Evolutionary conservation across 2,329 filamentous ascomycete species (phyloP).

Genomic region (Arthrocladium fulminans): DNA sequence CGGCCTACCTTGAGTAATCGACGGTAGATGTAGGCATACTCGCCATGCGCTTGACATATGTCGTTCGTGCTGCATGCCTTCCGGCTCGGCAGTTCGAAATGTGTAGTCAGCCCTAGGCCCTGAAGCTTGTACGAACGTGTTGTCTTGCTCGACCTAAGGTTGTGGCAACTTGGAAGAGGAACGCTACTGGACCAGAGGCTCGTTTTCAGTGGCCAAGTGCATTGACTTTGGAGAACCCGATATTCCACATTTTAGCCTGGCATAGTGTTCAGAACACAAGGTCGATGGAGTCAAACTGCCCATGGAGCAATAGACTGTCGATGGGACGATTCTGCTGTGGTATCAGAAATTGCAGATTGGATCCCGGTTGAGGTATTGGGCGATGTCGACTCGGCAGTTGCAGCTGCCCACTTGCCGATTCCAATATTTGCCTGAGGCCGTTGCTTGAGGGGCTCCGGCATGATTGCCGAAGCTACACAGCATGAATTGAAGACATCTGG

Average conservation of each 20-base stretch:
- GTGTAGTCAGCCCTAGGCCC: neutral
- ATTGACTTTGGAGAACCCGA: too few species aligned
- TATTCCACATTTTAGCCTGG: too few species aligned
- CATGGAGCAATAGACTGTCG: neutral
- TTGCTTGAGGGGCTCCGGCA: too few species aligned
- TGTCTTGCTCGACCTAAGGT: too few species aligned
- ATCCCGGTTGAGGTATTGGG: neutral
- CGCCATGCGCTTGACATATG: neutral
- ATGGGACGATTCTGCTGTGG: neutral
- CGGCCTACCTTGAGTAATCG: neutral
- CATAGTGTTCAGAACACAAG: too few species aligned
- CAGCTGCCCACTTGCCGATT: neutral
- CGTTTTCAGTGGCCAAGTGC: neutral
- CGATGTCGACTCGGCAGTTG: neutral
- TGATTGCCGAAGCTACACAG: too few species aligned
- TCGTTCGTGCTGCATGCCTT: neutral
- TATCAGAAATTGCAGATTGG: neutral
- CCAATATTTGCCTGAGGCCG: neutral
- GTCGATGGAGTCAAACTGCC: too few species aligned
- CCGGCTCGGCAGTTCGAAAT: neutral
- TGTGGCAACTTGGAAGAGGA: too few species aligned
- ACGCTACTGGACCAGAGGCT: neutral
- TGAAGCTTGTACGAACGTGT: too few species aligned
- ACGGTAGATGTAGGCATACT: neutral
- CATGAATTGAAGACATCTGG: too few species aligned